Evolutionary conservation across 352 stramenopile genomes (phyloP).

Genomic region (Phytopythium litorale): DNA sequence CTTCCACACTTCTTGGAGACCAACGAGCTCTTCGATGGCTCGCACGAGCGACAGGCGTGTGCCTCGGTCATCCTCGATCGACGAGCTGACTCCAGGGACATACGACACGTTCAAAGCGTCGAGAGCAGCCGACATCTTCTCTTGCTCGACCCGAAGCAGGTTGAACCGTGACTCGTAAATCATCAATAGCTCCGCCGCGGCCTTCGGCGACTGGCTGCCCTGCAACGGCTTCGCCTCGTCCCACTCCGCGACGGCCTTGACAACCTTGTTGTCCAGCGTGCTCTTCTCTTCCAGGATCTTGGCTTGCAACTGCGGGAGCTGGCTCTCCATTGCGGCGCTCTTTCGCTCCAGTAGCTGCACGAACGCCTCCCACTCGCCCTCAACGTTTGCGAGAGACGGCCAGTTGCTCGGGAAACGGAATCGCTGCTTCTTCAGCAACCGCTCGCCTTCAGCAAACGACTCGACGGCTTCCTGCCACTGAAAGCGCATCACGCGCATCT

Average conservation of each 20-base stretch:
- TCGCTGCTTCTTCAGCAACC: conserved; percentile 94
- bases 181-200: conserved; percentile 74
- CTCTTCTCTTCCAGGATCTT: conserved; percentile 97
- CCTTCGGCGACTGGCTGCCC: conserved; percentile 63
- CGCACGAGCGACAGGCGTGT: conserved; percentile 64
- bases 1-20: conserved; percentile 98
- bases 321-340: conserved; percentile 93
- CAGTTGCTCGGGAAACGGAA: conserved; percentile 95
- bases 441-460: conserved; percentile 93
- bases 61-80: conserved; percentile 74
- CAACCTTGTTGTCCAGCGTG: conserved; percentile 79
- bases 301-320: conserved; percentile 95
- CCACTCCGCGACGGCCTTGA: conserved; percentile 73
- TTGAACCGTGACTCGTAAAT: conserved; percentile 86
- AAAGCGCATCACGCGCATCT: conserved; percentile 73
- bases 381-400: conserved; percentile 95
- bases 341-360: conserved; percentile 87
- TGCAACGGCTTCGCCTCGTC: conserved; percentile 78
- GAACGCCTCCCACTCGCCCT: conserved; percentile 96
- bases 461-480: conserved; percentile 80
- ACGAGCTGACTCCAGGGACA: conserved; percentile 36
- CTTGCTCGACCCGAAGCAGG: conserved; percentile 87
- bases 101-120: conserved; percentile 93
- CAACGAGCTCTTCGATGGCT: conserved; percentile 89
- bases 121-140: conserved; percentile 94